Evolutionary conservation across 2,329 filamentous ascomycete species (phyloP).

Genomic region (Diplodia mutila): DNA sequence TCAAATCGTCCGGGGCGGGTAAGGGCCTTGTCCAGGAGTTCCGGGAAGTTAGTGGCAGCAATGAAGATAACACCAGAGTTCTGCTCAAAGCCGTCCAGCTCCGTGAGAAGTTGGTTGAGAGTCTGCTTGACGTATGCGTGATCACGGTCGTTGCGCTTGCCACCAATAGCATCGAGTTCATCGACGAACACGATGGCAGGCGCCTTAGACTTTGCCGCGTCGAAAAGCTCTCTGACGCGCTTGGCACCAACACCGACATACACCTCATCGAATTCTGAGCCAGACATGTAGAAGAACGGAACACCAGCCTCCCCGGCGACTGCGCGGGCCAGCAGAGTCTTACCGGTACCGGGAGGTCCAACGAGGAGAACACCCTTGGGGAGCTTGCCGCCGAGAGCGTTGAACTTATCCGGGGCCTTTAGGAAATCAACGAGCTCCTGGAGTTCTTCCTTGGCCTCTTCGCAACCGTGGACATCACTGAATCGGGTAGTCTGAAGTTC

Average conservation of each 20-base stretch:
- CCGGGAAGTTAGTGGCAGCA: slow-evolving; percentile 93
- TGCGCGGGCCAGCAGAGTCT: slow-evolving; percentile 91
- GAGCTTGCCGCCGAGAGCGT: slow-evolving; percentile 90
- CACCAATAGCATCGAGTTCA: slow-evolving; percentile 90
- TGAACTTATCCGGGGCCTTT: slow-evolving; percentile 90
- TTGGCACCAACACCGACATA: slow-evolving; percentile 97
- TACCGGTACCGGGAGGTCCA: slow-evolving; percentile 95
- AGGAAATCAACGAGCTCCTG: slow-evolving; percentile 97
- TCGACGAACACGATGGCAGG: slow-evolving; percentile 96
- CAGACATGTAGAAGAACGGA: slow-evolving; percentile 99
- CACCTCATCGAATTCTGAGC: slow-evolving; percentile 96
- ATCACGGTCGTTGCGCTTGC: slow-evolving; percentile 89
- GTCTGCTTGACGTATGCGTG: slow-evolving; percentile 97
- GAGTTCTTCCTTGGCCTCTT: slow-evolving; percentile 97
- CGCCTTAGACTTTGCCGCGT: slow-evolving; percentile 79
- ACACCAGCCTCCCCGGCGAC: slow-evolving; percentile 97
- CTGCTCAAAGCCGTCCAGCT: slow-evolving; percentile 95
- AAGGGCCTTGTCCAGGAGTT: slow-evolving; percentile 90
- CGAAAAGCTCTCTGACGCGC: slow-evolving; percentile 91
- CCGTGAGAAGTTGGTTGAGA: slow-evolving; percentile 93
- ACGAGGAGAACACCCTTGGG: slow-evolving; percentile 96
- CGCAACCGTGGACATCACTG: slow-evolving; percentile 91
- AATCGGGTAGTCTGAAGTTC: slow-evolving; percentile 92
- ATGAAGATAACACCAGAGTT: slow-evolving; percentile 94
- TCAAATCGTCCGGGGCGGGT: slow-evolving; percentile 95